These are phyloP conservation scores for Lipomyces spencermartinsiae DNA, from an alignment of 805 yeast genomes.

Conservation along the genomic window DNA sequence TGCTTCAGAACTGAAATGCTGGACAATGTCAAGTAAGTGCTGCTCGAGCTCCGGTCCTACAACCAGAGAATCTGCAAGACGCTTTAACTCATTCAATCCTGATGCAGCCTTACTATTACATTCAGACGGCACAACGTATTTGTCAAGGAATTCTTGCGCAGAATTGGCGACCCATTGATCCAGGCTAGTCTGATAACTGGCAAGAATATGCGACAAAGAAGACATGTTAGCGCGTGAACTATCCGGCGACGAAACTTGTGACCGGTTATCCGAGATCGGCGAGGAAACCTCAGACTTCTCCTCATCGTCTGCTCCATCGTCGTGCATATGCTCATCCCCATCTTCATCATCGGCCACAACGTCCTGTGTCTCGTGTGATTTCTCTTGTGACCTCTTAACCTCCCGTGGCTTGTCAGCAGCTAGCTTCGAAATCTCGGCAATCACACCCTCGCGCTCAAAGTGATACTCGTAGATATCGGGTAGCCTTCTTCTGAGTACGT, in stretches of 20 bases:
- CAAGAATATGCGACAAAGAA: slow-evolving; percentile 7
- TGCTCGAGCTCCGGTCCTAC: slow-evolving; percentile 39
- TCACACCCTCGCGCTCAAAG: slow-evolving; percentile 76
- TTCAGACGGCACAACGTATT: slow-evolving; percentile 16
- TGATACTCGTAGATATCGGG: slow-evolving; percentile 54
- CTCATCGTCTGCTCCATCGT: slow-evolving; percentile 40
- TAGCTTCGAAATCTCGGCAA: slow-evolving; percentile 55
- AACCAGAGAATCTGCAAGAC: slow-evolving; percentile 38
- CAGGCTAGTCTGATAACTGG: slow-evolving; percentile 15
- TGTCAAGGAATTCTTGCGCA: slow-evolving; percentile 26
- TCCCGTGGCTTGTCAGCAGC: slow-evolving; percentile 27
- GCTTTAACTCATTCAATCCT: slow-evolving; percentile 41
- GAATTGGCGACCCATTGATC: slow-evolving; percentile 13
- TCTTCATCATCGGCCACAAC: slow-evolving; percentile 44
- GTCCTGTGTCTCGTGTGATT: slow-evolving; percentile 34
- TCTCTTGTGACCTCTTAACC: slow-evolving; percentile 38
- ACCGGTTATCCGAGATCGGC: not conserved
- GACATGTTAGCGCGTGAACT: slow-evolving; percentile 3
- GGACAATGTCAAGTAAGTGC: slow-evolving; percentile 52
- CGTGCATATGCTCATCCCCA: slow-evolving; percentile 30
- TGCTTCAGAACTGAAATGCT: slow-evolving; percentile 27
- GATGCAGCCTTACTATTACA: slow-evolving; percentile 41
- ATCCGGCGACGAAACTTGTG: slow-evolving; percentile 2
- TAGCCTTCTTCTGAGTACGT: slow-evolving; percentile 52
- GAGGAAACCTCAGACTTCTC: slow-evolving; percentile 28